phyloP scores from a whole-genome alignment of 2,329 filamentous ascomycete species.

The Fusarium aywerte region DNA sequence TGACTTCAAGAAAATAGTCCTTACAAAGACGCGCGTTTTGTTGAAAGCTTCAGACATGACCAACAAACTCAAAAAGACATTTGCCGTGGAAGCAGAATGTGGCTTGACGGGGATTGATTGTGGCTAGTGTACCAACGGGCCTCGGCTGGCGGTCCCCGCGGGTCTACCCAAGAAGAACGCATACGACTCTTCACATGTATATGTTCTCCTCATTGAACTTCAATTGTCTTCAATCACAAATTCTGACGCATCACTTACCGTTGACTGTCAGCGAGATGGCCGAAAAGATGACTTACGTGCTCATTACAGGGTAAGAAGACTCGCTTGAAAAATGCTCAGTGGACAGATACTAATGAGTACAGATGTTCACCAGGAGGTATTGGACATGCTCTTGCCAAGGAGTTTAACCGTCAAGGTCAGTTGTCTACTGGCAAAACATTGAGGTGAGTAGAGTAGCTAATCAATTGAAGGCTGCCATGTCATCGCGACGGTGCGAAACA shows the following conservation, averaged over 20 bases:
- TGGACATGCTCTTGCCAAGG: constrained; percentile 63
- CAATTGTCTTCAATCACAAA: neutral
- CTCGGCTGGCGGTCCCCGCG: constrained; percentile 1
- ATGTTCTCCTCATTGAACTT: neutral
- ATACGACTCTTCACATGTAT: constrained; percentile 5
- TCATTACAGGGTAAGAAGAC: constrained; percentile 24
- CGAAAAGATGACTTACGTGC: constrained; percentile 48
- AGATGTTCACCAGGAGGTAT: constrained; percentile 70
- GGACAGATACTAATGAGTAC: neutral
- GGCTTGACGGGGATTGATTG: neutral
- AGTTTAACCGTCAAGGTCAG: constrained; percentile 64
- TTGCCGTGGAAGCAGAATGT: neutral
- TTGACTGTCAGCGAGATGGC: constrained; percentile 18
- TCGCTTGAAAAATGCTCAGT: neutral
- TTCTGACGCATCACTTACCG: neutral
- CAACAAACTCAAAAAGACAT: neutral
- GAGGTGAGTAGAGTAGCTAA: neutral
- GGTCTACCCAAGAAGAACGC: neutral
- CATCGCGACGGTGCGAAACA: constrained; percentile 66
- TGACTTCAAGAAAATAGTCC: accelerated
- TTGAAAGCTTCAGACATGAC: neutral
- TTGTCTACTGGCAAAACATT: accelerated
- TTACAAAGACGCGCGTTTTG: neutral
- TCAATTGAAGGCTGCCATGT: constrained; percentile 55
- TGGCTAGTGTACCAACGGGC: neutral